phyloP scores from a whole-genome alignment of 2,329 filamentous ascomycete species.

The Fusarium dlaminii region DNA sequence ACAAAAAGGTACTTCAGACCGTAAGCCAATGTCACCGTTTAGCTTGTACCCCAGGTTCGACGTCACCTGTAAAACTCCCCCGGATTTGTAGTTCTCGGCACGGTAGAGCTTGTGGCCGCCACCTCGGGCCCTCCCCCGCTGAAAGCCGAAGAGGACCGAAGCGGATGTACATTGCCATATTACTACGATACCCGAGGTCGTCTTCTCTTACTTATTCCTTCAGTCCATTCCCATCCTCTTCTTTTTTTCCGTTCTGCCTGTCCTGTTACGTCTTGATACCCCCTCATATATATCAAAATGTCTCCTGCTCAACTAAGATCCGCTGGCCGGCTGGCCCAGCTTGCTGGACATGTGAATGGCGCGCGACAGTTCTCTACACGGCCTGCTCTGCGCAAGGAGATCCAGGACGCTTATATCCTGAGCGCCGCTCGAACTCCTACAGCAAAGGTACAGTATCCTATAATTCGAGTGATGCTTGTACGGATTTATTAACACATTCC shows the following conservation, averaged over 20 bases:
- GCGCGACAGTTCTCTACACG: conserved; percentile 59
- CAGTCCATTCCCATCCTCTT: not conserved
- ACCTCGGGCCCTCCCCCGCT: conserved; percentile 43
- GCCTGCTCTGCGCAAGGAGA: conserved; percentile 65
- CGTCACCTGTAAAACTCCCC: conserved; percentile 26
- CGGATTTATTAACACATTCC: not conserved
- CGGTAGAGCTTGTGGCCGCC: conserved; percentile 31
- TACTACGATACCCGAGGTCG: conserved; percentile 36
- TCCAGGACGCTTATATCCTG: conserved; percentile 93
- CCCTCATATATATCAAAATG: conserved; percentile 21
- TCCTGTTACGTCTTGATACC: conserved; percentile 11
- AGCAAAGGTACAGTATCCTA: conserved; percentile 71
- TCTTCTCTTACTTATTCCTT: conserved; percentile 1
- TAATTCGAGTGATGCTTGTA: not conserved
- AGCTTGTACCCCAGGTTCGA: conserved; percentile 14
- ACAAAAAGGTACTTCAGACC: not conserved
- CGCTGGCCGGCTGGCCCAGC: conserved; percentile 47
- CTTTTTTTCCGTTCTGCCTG: not conserved
- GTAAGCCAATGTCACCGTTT: not conserved
- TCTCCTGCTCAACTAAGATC: conserved; percentile 46
- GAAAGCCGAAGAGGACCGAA: conserved; percentile 54
- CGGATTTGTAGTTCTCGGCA: conserved; percentile 38
- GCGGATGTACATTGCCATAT: not conserved
- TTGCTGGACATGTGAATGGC: conserved; percentile 53
- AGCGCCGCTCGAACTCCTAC: conserved; percentile 91